A percentile compares a stretch with the other conserved stretches of the same genome.
These are phyloP conservation scores for Cladophialophora chaetospira DNA, from an alignment of 2,329 filamentous ascomycete genomes.

Conservation along the genomic window DNA sequence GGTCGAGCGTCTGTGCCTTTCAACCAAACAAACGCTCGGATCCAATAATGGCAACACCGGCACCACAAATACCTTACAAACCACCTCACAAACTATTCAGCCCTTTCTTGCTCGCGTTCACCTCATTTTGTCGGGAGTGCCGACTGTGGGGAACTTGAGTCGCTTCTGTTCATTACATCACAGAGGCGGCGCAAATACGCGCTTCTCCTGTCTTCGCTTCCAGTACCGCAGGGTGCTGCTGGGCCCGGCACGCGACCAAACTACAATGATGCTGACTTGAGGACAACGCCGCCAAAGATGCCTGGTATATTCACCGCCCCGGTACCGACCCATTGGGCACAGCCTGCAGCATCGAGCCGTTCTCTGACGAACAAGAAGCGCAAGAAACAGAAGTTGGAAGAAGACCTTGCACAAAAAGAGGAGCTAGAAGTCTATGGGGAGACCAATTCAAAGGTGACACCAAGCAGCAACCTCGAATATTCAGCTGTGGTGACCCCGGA, in stretches of 20 bases:
- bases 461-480: conserved; percentile 21
- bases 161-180: no score
- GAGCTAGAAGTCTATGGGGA: background rate
- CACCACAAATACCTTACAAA: background rate
- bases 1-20: background rate
- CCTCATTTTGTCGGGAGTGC: background rate
- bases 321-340: background rate
- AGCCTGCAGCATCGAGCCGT: background rate
- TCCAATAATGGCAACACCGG: background rate
- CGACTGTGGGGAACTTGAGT: no score
- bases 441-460: background rate
- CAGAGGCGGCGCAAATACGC: no score
- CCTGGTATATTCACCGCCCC: conserved; percentile 9
- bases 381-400: conserved; percentile 37
- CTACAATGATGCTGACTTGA: background rate
- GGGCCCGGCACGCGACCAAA: background rate
- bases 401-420: conserved; percentile 10
- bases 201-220: no score
- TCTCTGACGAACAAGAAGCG: conserved; percentile 36
- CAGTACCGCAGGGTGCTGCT: background rate
- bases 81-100: background rate
- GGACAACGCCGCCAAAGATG: background rate
- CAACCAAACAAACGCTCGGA: conserved; percentile 1
- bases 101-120: background rate
- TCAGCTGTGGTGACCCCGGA: conserved; percentile 40